phyloP scores from a whole-genome alignment of 805 yeast genomes.

The Zygosaccharomyces kombuchaensis region DNA sequence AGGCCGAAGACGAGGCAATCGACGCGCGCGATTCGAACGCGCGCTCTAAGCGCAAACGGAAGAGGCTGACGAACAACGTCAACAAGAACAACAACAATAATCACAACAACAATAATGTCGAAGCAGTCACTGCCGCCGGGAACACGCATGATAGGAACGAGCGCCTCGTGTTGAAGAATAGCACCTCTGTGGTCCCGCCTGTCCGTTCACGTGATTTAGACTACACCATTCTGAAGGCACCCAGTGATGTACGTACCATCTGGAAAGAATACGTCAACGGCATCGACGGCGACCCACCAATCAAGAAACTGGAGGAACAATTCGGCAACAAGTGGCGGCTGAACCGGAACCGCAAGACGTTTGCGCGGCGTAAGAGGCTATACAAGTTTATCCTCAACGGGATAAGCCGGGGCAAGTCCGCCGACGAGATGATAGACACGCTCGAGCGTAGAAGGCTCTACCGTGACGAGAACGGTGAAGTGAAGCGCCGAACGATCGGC shows the following conservation, averaged over 20 bases:
- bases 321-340: slow-evolving; percentile 42
- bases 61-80: background rate
- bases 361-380: slow-evolving; percentile 35
- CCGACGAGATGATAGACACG: slow-evolving; percentile 32
- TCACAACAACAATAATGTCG: background rate
- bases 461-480: slow-evolving; percentile 33
- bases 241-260: slow-evolving; percentile 33
- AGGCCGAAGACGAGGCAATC: slow-evolving; percentile 13
- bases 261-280: slow-evolving; percentile 42
- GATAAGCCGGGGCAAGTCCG: slow-evolving; percentile 32
- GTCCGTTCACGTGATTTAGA: slow-evolving; percentile 13
- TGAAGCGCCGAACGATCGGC: slow-evolving; percentile 34
- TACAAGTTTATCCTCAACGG: slow-evolving; percentile 36
- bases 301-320: slow-evolving; percentile 38
- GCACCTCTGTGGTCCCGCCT: background rate
- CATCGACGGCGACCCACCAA: slow-evolving; percentile 40
- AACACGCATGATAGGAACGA: slow-evolving; percentile 1
- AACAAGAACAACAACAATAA: background rate
- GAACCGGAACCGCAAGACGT: slow-evolving; percentile 35
- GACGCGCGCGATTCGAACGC: background rate
- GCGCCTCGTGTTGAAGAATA: slow-evolving; percentile 6
- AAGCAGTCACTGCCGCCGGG: background rate
- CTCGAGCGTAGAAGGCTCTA: slow-evolving; percentile 32
- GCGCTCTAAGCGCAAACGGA: slow-evolving; percentile 1
- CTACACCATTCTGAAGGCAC: slow-evolving; percentile 33